Conservation (phyloP, 108 stramenopile species). For the Bacterosira constricta region DNA sequence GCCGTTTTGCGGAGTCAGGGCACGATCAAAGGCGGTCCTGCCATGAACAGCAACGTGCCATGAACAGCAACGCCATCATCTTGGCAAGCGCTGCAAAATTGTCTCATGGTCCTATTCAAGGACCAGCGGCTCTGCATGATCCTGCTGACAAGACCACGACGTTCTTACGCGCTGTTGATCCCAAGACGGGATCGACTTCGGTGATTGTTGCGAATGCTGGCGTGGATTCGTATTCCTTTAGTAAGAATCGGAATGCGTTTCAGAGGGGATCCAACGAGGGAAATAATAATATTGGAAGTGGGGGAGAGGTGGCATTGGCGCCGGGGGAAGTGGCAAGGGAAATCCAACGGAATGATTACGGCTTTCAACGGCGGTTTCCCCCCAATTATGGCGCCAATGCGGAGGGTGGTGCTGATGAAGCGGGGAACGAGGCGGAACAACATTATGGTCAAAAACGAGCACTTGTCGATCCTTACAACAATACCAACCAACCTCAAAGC, state of each 20-base stretch:
- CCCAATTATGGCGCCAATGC: slow-evolving; percentile 31
- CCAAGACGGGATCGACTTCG: slow-evolving; percentile 32
- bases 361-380: slow-evolving; percentile 22
- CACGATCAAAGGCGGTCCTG: background rate
- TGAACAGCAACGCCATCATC: background rate
- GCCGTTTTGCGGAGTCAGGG: slow-evolving; percentile 42
- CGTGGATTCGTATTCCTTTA: slow-evolving; percentile 63
- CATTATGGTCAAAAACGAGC: slow-evolving; percentile 7
- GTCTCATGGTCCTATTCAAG: slow-evolving; percentile 44
- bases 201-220: slow-evolving; percentile 53
- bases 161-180: slow-evolving; percentile 36
- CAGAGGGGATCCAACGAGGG: slow-evolving; percentile 56
- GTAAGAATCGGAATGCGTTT: slow-evolving; percentile 66
- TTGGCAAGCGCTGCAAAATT: background rate
- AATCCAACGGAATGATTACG: slow-evolving; percentile 47
- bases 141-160: slow-evolving; percentile 47
- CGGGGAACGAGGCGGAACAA: background rate
- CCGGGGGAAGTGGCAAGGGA: slow-evolving; percentile 50
- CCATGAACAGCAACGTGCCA: background rate
- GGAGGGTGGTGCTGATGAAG: slow-evolving; percentile 1
- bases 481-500: slow-evolving; percentile 30
- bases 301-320: slow-evolving; percentile 52
- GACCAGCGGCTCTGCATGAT: slow-evolving; percentile 63
- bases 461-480: background rate
- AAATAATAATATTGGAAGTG: slow-evolving; percentile 16